Conservation (phyloP, 2,329 filamentous ascomycete species). For the Penicillium frequentans region DNA sequence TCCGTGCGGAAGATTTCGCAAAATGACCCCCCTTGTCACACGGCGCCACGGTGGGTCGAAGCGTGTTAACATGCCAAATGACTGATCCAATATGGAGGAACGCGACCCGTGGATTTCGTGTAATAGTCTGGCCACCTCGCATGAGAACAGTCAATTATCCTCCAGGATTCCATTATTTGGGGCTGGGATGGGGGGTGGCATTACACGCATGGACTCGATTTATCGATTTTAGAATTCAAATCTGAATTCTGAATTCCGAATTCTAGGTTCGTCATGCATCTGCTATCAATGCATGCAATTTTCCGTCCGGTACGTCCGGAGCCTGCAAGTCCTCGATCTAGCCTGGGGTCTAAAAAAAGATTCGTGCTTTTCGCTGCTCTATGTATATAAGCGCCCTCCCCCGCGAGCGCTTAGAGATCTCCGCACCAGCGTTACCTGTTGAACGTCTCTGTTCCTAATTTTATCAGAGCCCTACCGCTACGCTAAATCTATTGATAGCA, state of each 20-base stretch:
- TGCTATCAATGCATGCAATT: slow-evolving; percentile 13
- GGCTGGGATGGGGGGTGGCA: background rate
- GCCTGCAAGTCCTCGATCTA: background rate
- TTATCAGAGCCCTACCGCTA: background rate
- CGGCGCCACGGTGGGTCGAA: slow-evolving; percentile 13
- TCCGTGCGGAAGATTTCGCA: slow-evolving; percentile 15
- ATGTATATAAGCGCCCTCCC: slow-evolving; percentile 23
- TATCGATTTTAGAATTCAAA: background rate
- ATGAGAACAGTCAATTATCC: slow-evolving; percentile 17
- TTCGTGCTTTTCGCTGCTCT: slow-evolving; percentile 2
- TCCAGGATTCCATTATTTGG: background rate
- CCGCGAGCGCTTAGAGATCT: slow-evolving; percentile 15
- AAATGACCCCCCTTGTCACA: slow-evolving; percentile 23
- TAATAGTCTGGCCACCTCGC: slow-evolving; percentile 17
- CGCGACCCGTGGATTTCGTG: slow-evolving; percentile 5
- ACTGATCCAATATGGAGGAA: background rate
- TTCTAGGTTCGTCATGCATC: background rate
- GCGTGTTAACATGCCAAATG: slow-evolving; percentile 10
- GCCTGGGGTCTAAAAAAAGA: slow-evolving; percentile 16
- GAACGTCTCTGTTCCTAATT: background rate
- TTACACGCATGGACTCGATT: background rate
- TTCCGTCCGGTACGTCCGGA: slow-evolving; percentile 3
- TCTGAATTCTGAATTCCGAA: background rate
- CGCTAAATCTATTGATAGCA: slow-evolving; percentile 8
- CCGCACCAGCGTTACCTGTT: background rate